Conservation (phyloP, 805 yeast species). For the Brettanomyces nanus region DNA sequence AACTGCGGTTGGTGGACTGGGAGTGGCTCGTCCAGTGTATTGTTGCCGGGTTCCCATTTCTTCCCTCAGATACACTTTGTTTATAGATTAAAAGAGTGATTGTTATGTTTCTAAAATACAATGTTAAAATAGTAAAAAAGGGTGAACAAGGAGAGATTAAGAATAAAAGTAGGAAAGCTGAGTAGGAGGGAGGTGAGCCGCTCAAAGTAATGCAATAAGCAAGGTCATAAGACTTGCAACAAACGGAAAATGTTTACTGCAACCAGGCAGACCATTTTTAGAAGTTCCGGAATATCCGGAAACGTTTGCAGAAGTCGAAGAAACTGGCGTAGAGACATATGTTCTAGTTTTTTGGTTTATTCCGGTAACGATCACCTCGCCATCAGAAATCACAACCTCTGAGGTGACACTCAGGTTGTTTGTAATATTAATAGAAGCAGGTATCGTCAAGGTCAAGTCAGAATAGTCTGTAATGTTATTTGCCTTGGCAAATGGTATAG, state of each 20-base stretch:
- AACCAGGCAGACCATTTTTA: too few relatives aligned
- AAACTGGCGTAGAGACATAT: not conserved
- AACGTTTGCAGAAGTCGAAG: not conserved
- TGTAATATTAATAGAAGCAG: slow-evolving; percentile 10
- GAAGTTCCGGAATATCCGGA: not conserved
- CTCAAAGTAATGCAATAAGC: too few relatives aligned
- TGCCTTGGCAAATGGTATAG: slow-evolving; percentile 24
- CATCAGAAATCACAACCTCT: slow-evolving; percentile 20
- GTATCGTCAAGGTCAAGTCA: slow-evolving; percentile 21
- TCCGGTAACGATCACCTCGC: slow-evolving; percentile 20
- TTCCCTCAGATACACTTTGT: slow-evolving; percentile 7
- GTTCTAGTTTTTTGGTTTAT: not conserved
- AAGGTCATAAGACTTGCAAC: too few relatives aligned
- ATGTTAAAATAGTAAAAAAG: too few relatives aligned
- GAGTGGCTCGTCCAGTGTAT: slow-evolving; percentile 64
- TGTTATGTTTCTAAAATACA: too few relatives aligned
- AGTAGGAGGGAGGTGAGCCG: too few relatives aligned
- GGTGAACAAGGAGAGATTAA: too few relatives aligned
- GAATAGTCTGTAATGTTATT: slow-evolving; percentile 17
- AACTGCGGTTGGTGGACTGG: slow-evolving; percentile 39
- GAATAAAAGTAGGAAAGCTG: too few relatives aligned
- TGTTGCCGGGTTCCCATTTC: slow-evolving; percentile 23
- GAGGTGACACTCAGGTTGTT: slow-evolving; percentile 10
- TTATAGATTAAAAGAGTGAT: too few relatives aligned
- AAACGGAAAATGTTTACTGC: too few relatives aligned